Percentiles rank a stretch among this genome's conserved stretches.
These are phyloP conservation scores for Nyctanthes arbortristis DNA, from an alignment of 257 asterid species.

Conservation along the genomic window DNA sequence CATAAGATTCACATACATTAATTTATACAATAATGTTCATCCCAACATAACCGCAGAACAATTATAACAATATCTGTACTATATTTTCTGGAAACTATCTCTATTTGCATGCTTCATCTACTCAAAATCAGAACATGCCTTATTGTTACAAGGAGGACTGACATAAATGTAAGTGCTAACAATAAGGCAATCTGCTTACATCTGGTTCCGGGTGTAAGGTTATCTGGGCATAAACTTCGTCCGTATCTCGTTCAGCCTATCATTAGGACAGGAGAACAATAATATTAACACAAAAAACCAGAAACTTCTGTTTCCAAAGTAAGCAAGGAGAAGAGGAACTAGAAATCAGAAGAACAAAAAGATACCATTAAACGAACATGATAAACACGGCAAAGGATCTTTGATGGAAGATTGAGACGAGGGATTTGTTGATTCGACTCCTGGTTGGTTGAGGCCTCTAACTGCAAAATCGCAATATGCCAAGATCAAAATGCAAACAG, in stretches of 20 bases:
- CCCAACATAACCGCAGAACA: background rate
- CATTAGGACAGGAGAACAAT: background rate
- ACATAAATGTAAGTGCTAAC: background rate
- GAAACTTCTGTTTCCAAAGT: background rate
- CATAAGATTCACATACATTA: background rate
- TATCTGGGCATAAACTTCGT: slow-evolving; percentile 86
- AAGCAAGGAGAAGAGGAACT: background rate
- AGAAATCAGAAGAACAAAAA: background rate
- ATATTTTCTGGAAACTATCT: background rate
- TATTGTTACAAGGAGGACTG: background rate
- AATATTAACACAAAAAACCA: background rate
- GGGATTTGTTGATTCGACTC: slow-evolving; percentile 61
- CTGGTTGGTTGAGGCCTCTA: slow-evolving; percentile 79
- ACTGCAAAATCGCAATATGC: slow-evolving; percentile 39
- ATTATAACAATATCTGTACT: background rate
- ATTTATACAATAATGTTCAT: background rate
- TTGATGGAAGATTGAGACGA: slow-evolving; percentile 64
- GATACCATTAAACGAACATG: slow-evolving; percentile 59
- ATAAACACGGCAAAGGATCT: slow-evolving; percentile 72
- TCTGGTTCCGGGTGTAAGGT: slow-evolving; percentile 68
- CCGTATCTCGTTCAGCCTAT: slow-evolving; percentile 80
- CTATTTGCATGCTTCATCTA: background rate
- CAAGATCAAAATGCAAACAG: slow-evolving; percentile 9
- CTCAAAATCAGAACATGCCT: background rate
- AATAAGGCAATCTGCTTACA: slow-evolving; percentile 42